These are phyloP conservation scores for Barnettozyma wickerhamii DNA, from an alignment of 805 yeast species.

Conservation along the genomic window DNA sequence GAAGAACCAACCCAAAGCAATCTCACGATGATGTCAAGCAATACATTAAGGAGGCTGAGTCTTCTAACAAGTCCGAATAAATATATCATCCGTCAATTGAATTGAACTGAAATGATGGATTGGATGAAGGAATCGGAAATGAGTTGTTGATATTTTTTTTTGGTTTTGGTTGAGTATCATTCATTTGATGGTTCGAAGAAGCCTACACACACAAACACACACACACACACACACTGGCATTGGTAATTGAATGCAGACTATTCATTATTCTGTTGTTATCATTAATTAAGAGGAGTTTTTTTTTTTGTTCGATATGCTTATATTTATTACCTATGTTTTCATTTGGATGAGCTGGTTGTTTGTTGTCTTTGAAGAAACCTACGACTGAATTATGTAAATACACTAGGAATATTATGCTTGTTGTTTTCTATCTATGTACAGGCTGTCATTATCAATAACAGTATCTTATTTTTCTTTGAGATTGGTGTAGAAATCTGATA, in stretches of 20 bases:
- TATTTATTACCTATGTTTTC: conserved; percentile 3
- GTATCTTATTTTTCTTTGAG: conserved; percentile 31
- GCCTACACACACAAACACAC: background rate
- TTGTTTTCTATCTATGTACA: conserved; percentile 1
- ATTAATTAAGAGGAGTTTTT: background rate
- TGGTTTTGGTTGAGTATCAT: background rate
- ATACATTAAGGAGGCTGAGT: conserved; percentile 20
- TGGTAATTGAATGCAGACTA: background rate
- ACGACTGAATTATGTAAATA: background rate
- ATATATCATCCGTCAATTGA: background rate
- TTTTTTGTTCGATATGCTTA: conserved; percentile 4
- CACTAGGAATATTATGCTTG: background rate
- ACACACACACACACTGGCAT: conserved; percentile 6
- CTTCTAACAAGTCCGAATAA: conserved; percentile 13
- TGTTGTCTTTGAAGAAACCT: background rate
- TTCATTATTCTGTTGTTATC: background rate
- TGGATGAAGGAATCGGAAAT: background rate
- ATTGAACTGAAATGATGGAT: background rate
- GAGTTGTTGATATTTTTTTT: conserved; percentile 1
- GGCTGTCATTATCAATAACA: too few species aligned
- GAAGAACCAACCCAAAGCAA: conserved; percentile 41
- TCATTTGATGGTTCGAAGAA: background rate
- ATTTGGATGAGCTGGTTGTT: too few species aligned
- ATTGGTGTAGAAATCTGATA: conserved; percentile 75
- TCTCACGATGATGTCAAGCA: conserved; percentile 21